Base-by-base conservation (phyloP, 1,284 basidiomycete species). In the Schizopora paradoxa region DNA sequence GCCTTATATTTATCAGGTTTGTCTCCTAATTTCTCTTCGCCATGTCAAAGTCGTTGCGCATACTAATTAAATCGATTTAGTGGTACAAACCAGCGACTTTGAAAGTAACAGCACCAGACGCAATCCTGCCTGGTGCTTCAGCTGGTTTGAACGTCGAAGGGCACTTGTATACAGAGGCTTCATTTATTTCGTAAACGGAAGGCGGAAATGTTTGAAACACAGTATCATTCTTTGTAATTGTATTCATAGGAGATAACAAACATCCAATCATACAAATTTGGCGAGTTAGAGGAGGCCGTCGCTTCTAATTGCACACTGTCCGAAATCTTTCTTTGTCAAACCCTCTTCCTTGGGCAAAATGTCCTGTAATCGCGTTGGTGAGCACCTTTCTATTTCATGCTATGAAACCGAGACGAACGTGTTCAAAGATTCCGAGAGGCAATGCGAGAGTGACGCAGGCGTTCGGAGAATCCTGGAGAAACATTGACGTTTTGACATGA, bases 1-100 rank as follows among this genome's bases (percentile, higher is more conserved):
- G 66, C 92, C 91, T 2, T 95, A 85, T 62, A 88, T 95, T 58
- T 95, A 95, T 62, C 91, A 92, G 74, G 90, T 86, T 48, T 47
- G 75, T 18, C 14, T 29, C 34, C n/a, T n/a, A n/a, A n/a, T 48
- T 22, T 37, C 47, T 27, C 54, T 47, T 72, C 37, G 19, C 18
- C 19, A 46, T n/a, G n/a, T n/a, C n/a, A n/a, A n/a, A 14, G 48
- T 49, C 40, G 66, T 66, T 27, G 66, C 66, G n/a, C 67, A 71
- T 61, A 68, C 73, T 18, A 69, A 66, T 60, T 36, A 43, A 29
- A 26, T 48, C 23, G 50, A 25, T 47, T 11, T 58, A 96, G 91
- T 96, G 86, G 79, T 65, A 79, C 54, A 95, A 95, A 62, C 77
- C 79, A 1, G 76, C 73, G 5, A 89, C 77, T 43, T 66, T 97